These are phyloP conservation scores for Fragaria ananassa DNA, from an alignment of 306 rosid genomes.

Conservation along the genomic window DNA sequence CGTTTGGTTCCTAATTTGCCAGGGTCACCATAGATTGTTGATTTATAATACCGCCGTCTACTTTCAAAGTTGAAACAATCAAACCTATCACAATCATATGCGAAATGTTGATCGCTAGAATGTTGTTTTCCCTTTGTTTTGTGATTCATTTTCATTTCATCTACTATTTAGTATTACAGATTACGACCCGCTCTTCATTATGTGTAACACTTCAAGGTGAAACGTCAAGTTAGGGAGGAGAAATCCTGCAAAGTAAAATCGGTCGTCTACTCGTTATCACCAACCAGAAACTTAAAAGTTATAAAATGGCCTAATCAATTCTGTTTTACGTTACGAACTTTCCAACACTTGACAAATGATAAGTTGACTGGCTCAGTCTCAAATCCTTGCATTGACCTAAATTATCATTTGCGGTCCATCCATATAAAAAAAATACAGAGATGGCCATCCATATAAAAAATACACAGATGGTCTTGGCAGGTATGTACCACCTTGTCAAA, in stretches of 20 bases:
- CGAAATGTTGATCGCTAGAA: neutral
- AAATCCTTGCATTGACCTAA: neutral
- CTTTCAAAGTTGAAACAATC: neutral
- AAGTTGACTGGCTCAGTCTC: neutral
- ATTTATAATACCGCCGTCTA: neutral
- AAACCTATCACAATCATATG: neutral
- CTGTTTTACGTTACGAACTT: too few relatives aligned
- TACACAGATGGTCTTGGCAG: neutral
- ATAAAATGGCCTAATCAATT: neutral
- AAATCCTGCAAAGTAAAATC: too few relatives aligned
- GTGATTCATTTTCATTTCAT: neutral
- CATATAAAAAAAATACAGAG: too few relatives aligned
- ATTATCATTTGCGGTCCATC: neutral
- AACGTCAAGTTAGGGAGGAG: too few relatives aligned
- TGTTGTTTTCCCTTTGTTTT: neutral
- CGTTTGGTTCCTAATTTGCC: neutral
- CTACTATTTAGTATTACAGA: too few relatives aligned
- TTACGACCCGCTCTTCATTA: too few relatives aligned
- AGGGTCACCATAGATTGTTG: neutral
- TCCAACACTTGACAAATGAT: neutral
- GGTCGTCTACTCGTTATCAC: neutral
- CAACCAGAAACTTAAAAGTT: neutral
- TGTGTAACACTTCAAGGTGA: too few relatives aligned
- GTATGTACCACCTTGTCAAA: neutral
- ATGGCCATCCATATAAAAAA: too few relatives aligned